Percentiles rank a stretch among this genome's conserved stretches.
These are phyloP conservation scores for Tetrahymena thermophila DNA, from an alignment of 73 alveolate genomes.

Conservation along the genomic window DNA sequence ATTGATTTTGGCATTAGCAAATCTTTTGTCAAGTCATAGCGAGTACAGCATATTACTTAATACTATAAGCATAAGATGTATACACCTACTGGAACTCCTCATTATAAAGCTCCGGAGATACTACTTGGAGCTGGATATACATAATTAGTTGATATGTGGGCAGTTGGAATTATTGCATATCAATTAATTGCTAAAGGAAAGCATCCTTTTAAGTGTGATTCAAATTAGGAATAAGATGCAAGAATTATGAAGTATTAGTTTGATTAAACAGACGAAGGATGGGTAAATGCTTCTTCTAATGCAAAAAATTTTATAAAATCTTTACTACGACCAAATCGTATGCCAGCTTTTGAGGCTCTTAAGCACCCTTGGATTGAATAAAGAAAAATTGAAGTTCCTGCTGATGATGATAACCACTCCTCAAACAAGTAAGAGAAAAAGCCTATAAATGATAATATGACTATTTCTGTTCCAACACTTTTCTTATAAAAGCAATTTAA, in stretches of 20 bases:
- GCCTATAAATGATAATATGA: background rate
- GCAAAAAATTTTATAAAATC: background rate
- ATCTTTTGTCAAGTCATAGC: background rate
- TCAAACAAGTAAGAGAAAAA: background rate
- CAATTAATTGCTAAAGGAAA: background rate
- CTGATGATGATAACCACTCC: background rate
- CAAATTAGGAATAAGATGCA: background rate
- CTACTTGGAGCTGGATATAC: background rate
- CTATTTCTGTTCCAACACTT: background rate
- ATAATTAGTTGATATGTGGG: background rate
- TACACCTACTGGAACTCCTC: background rate
- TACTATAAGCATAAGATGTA: background rate
- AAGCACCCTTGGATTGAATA: background rate
- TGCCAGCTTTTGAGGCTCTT: background rate
- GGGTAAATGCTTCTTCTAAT: background rate
- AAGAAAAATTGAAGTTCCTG: background rate
- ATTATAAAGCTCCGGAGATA: background rate
- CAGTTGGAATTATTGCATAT: background rate
- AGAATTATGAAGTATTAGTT: background rate
- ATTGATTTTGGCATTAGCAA: background rate
- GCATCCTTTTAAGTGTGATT: background rate
- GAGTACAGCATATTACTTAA: background rate
- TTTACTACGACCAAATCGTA: background rate
- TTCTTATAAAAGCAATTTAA: background rate
- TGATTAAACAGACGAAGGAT: background rate